A percentile compares a stretch with the other conserved stretches of the same genome.
phyloP scores from a whole-genome alignment of 2,329 filamentous ascomycete species.

The Dactylellina parvicollis region DNA sequence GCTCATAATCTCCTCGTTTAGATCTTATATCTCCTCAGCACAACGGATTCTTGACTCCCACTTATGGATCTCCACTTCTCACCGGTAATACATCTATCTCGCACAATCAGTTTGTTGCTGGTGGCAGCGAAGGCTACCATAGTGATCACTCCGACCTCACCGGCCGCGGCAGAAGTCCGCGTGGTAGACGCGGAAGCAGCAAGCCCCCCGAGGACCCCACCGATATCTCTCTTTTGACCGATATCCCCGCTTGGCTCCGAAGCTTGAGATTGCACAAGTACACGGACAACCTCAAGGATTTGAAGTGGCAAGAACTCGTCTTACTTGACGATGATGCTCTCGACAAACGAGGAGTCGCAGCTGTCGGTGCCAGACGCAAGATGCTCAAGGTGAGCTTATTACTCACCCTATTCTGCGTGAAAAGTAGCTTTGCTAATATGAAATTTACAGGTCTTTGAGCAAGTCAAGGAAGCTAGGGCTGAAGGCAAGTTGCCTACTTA shows the following conservation, averaged over 20 bases:
- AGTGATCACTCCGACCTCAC: constrained; percentile 93
- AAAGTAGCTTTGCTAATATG: constrained; percentile 17
- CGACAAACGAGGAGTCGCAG: constrained; percentile 92
- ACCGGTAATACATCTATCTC: constrained; percentile 61
- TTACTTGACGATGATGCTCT: constrained; percentile 92
- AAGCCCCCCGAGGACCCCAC: constrained; percentile 98
- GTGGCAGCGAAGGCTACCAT: constrained; percentile 85
- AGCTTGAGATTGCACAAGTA: constrained; percentile 97
- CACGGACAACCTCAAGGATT: constrained; percentile 95
- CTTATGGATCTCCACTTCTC: constrained; percentile 75
- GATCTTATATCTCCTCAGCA: constrained; percentile 88
- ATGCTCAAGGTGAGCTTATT: constrained; percentile 83
- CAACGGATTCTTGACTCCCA: constrained; percentile 91
- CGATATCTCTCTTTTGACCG: constrained; percentile 86
- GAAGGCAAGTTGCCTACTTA: constrained; percentile 73
- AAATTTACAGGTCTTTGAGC: constrained; percentile 79
- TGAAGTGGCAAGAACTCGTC: constrained; percentile 93
- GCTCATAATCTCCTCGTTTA: constrained; percentile 67
- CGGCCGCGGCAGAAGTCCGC: constrained; percentile 82
- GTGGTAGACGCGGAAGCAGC: constrained; percentile 89
- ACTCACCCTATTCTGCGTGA: background rate
- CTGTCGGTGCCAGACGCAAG: constrained; percentile 91
- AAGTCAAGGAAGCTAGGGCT: constrained; percentile 83
- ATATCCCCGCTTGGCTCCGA: constrained; percentile 95
- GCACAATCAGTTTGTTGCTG: constrained; percentile 57